Percentiles rank a stretch among this genome's conserved stretches.
These are phyloP conservation scores for Chlorencoelia australis DNA, from an alignment of 2,329 filamentous ascomycete genomes.

Conservation along the genomic window DNA sequence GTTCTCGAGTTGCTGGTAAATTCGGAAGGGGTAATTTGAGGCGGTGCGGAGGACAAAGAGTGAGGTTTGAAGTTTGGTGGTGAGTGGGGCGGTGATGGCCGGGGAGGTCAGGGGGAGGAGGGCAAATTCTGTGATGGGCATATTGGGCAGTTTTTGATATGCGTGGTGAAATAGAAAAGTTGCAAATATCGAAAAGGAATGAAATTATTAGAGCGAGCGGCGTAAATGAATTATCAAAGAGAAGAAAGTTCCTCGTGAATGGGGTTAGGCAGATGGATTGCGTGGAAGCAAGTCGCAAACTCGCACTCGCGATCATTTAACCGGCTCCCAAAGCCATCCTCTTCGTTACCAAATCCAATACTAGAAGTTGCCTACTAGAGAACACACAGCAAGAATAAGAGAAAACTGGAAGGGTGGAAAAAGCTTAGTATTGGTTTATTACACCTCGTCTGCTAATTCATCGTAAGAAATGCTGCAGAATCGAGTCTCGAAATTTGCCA, in stretches of 20 bases:
- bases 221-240: not conserved
- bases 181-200: not conserved
- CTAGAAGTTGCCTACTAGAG: too few relatives aligned
- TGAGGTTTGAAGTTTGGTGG: too few relatives aligned
- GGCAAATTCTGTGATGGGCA: slow-evolving; percentile 37
- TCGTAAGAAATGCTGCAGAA: slow-evolving; percentile 13
- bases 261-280: not conserved
- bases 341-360: too few relatives aligned
- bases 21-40: slow-evolving; percentile 30
- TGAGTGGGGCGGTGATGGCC: too few relatives aligned
- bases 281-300: not conserved
- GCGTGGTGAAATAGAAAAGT: not conserved
- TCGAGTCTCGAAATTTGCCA: slow-evolving; percentile 11
- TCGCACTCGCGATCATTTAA: too few relatives aligned
- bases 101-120: slow-evolving; percentile 31
- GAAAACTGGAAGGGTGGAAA: too few relatives aligned
- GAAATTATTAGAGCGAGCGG: not conserved
- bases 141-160: slow-evolving; percentile 9
- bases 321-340: too few relatives aligned
- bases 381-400: too few relatives aligned
- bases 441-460: slow-evolving; percentile 12
- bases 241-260: not conserved
- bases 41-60: too few relatives aligned
- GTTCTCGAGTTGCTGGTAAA: slow-evolving; percentile 34
- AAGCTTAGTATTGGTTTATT: too few relatives aligned